These are phyloP conservation scores for Kurtzmaniella quercitrusa DNA, from an alignment of 1,139 yeast genomes.

Conservation along the genomic window DNA sequence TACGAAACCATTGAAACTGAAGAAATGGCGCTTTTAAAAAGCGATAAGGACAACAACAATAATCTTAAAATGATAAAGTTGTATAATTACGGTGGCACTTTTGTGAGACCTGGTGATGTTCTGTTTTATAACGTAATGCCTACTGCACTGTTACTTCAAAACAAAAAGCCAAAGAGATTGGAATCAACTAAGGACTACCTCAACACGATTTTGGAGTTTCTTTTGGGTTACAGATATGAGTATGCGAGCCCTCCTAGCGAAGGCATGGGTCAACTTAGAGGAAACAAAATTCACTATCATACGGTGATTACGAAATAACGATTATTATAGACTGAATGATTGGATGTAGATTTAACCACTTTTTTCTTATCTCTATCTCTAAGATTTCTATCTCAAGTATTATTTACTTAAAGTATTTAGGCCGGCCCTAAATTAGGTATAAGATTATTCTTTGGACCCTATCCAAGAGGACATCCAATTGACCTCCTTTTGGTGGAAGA, in stretches of 20 bases:
- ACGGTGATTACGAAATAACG: constrained; percentile 4
- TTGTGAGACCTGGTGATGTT: constrained; percentile 7
- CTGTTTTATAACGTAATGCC: constrained; percentile 8
- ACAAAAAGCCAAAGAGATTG: constrained; percentile 6
- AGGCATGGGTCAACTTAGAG: background rate
- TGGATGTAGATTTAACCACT: no score
- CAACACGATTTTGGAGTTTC: constrained; percentile 7
- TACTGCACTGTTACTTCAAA: constrained; percentile 5
- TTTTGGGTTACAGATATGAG: constrained; percentile 8
- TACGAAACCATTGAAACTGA: constrained; percentile 71
- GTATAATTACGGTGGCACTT: constrained; percentile 9
- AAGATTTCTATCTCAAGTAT: no score
- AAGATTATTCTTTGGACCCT: no score
- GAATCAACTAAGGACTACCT: constrained; percentile 7
- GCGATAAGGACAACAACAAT: constrained; percentile 5
- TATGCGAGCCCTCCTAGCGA: constrained; percentile 6
- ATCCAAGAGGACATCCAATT: no score
- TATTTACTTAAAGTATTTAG: no score
- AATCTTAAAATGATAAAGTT: constrained; percentile 67
- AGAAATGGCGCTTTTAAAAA: constrained; percentile 55
- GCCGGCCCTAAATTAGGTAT: no score
- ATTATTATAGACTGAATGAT: background rate
- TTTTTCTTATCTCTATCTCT: no score
- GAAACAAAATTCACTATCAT: constrained; percentile 7
- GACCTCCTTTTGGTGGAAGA: no score